phyloP scores from a whole-genome alignment of 108 stramenopile genomes.

The Schizochytrium sp. region DNA sequence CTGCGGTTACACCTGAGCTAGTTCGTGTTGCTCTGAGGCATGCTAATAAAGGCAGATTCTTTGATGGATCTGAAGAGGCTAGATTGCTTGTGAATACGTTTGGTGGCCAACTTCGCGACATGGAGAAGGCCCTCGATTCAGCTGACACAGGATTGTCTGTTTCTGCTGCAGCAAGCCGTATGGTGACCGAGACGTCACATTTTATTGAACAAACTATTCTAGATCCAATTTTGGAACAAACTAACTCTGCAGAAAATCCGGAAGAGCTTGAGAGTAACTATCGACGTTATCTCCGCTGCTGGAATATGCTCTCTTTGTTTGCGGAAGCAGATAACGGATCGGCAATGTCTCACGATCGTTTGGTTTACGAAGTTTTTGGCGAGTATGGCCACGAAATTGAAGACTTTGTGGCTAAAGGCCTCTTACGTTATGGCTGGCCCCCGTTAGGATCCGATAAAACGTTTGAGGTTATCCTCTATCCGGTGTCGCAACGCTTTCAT shows the following conservation, averaged over 20 bases:
- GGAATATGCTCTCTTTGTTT: conserved; percentile 45
- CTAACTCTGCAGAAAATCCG: not conserved
- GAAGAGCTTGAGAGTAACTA: conserved; percentile 14
- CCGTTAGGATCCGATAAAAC: conserved; percentile 46
- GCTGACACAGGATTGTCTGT: conserved; percentile 43
- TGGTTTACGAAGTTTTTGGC: conserved; percentile 36
- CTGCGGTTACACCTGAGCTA: not conserved
- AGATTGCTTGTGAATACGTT: not conserved
- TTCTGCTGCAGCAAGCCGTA: conserved; percentile 33
- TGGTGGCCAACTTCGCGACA: conserved; percentile 58
- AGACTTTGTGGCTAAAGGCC: not conserved
- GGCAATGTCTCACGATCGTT: not conserved
- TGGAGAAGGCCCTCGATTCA: conserved; percentile 52
- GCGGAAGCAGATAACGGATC: not conserved
- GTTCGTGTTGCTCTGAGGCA: conserved; percentile 22
- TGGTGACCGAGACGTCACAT: conserved; percentile 55
- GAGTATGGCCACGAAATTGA: conserved; percentile 46
- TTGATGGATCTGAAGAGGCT: conserved; percentile 50
- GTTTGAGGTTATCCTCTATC: conserved; percentile 32
- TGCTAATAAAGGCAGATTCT: conserved; percentile 24
- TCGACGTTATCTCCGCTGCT: conserved; percentile 34
- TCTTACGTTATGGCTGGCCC: conserved; percentile 39
- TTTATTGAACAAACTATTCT: conserved; percentile 27
- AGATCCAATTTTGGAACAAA: conserved; percentile 3
- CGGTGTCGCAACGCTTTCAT: conserved; percentile 36